Conservation (phyloP, 2,329 filamentous ascomycete genomes). For the Xylariaceae sp. region DNA sequence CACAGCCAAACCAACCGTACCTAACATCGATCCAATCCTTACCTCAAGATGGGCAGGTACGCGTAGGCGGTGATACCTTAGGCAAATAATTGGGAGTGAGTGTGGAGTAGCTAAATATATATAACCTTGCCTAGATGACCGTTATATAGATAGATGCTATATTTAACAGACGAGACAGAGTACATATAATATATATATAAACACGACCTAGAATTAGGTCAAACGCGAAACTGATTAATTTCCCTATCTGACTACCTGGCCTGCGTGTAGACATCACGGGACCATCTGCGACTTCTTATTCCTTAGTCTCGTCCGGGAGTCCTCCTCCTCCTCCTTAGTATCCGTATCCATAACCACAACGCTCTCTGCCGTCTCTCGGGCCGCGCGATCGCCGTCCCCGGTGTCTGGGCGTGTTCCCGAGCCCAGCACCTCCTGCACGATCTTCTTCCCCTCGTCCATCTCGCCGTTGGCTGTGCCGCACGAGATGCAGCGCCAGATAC, state of each 20-base stretch:
- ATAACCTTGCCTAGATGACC: too few relatives aligned
- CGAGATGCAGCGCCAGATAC: constrained; percentile 85
- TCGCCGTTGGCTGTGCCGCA: constrained; percentile 83
- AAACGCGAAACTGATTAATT: neutral
- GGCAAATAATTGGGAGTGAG: too few relatives aligned
- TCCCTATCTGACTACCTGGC: neutral
- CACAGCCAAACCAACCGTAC: too few relatives aligned
- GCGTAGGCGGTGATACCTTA: too few relatives aligned
- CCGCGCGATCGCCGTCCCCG: constrained; percentile 24
- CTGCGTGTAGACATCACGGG: constrained; percentile 15
- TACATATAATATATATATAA: too few relatives aligned
- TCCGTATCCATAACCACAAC: constrained; percentile 4
- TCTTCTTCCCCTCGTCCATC: constrained; percentile 73
- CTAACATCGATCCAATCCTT: too few relatives aligned
- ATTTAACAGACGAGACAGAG: too few relatives aligned
- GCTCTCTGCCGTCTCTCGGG: constrained; percentile 25
- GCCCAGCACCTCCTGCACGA: constrained; percentile 66
- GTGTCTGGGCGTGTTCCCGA: too few relatives aligned
- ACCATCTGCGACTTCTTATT: constrained; percentile 34
- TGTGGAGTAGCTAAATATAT: too few relatives aligned
- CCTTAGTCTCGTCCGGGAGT: constrained; percentile 6
- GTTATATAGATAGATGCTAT: too few relatives aligned
- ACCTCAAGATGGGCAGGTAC: too few relatives aligned
- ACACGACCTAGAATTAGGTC: too few relatives aligned
- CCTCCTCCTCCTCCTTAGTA: constrained; percentile 26